Percentiles rank a stretch among this genome's conserved stretches.
These are phyloP conservation scores for Colletotrichum sp. DNA, from an alignment of 2,329 filamentous ascomycete genomes.

Conservation along the genomic window DNA sequence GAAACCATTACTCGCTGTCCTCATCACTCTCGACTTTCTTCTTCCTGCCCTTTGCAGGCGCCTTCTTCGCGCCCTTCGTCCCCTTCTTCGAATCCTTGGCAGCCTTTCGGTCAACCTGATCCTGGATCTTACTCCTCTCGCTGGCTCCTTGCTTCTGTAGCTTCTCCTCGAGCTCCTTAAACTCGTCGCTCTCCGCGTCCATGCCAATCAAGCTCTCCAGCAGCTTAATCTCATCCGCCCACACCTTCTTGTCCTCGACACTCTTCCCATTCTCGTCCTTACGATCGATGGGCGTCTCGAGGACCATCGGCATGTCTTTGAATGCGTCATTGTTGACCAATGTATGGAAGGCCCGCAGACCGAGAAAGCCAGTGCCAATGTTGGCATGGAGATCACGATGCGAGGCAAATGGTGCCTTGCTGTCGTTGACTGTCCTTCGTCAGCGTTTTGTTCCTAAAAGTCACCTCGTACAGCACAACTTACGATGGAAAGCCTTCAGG, in stretches of 20 bases:
- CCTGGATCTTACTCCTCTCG: slow-evolving; percentile 78
- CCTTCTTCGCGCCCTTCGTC: slow-evolving; percentile 35
- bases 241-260: slow-evolving; percentile 80
- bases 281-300: slow-evolving; percentile 92
- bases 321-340: slow-evolving; percentile 84
- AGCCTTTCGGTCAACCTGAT: slow-evolving; percentile 78
- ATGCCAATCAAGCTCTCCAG: slow-evolving; percentile 87
- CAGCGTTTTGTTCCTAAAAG: accelerated
- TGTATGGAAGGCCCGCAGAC: slow-evolving; percentile 87
- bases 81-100: slow-evolving; percentile 60
- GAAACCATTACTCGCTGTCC: slow-evolving; percentile 30
- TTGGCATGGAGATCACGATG: slow-evolving; percentile 92
- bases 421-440: slow-evolving; percentile 68
- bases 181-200: slow-evolving; percentile 77
- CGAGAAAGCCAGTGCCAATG: slow-evolving; percentile 93
- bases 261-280: slow-evolving; percentile 69
- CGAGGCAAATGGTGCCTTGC: slow-evolving; percentile 84
- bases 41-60: slow-evolving; percentile 36
- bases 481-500: slow-evolving; percentile 78
- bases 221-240: slow-evolving; percentile 94
- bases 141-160: slow-evolving; percentile 70
- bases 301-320: slow-evolving; percentile 82
- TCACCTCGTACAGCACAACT: slow-evolving; percentile 6
- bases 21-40: slow-evolving; percentile 38
- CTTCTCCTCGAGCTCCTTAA: slow-evolving; percentile 66